Conservation (phyloP, 345 rosid species). For the Streptanthus diversifolius region DNA sequence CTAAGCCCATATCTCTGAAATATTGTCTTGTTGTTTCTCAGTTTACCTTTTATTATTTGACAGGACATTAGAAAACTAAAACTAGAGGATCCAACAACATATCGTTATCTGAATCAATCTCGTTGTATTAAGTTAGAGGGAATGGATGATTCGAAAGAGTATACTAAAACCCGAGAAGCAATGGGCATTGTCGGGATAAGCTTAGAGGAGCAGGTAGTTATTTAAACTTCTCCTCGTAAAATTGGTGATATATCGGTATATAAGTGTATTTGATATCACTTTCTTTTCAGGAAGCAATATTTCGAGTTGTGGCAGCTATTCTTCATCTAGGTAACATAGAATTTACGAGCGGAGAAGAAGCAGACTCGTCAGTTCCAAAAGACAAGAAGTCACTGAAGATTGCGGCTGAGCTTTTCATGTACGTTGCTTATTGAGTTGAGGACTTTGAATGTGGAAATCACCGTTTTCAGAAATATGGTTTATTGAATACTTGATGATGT, state of each 20-base stretch:
- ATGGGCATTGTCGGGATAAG: slow-evolving; percentile 91
- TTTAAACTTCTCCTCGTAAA: slow-evolving; percentile 7
- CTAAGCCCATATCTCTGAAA: slow-evolving; percentile 4
- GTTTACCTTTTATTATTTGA: neutral
- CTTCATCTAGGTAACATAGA: slow-evolving; percentile 97
- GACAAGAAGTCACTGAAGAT: slow-evolving; percentile 82
- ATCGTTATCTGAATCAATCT: slow-evolving; percentile 86
- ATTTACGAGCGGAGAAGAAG: slow-evolving; percentile 83
- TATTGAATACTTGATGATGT: neutral
- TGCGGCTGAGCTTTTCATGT: slow-evolving; percentile 88
- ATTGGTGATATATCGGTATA: neutral
- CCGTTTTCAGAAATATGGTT: neutral
- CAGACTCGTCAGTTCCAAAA: slow-evolving; percentile 82
- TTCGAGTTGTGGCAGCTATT: slow-evolving; percentile 86
- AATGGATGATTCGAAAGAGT: slow-evolving; percentile 76
- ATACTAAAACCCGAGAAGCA: slow-evolving; percentile 72
- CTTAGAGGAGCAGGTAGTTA: slow-evolving; percentile 73
- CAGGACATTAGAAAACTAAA: slow-evolving; percentile 68
- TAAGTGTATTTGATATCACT: slow-evolving; percentile 12
- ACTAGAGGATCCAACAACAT: slow-evolving; percentile 64
- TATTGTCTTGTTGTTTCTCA: slow-evolving; percentile 6
- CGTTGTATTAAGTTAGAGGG: slow-evolving; percentile 77
- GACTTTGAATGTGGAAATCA: neutral
- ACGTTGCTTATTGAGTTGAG: slow-evolving; percentile 19
- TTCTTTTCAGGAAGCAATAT: slow-evolving; percentile 70